Conservation (phyloP, 1,139 yeast species). For the Williopsis jadinii region DNA sequence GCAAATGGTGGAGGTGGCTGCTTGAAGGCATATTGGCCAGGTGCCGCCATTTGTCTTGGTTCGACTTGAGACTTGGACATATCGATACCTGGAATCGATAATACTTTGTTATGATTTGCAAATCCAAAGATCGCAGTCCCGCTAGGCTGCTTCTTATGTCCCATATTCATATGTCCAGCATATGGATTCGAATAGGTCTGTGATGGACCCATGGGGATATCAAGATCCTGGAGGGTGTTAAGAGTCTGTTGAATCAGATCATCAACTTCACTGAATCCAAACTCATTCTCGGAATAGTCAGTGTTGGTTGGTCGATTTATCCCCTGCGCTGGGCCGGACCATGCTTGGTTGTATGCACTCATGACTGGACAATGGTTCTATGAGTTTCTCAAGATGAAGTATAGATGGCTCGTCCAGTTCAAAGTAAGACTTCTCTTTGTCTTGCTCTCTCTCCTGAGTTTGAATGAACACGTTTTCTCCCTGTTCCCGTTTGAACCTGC, state of each 20-base stretch:
- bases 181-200: constrained; percentile 5
- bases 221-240: constrained; percentile 20
- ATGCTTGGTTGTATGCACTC: constrained; percentile 6
- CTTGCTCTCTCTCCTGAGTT: too few relatives aligned
- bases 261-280: constrained; percentile 17
- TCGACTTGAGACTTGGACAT: constrained; percentile 9
- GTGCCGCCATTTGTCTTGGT: constrained; percentile 13
- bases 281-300: constrained; percentile 5
- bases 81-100: constrained; percentile 22
- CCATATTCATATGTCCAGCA: constrained; percentile 3
- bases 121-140: constrained; percentile 65
- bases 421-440: too few relatives aligned
- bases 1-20: constrained; percentile 6
- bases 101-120: constrained; percentile 44
- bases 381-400: too few relatives aligned
- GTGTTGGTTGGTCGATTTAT: background rate
- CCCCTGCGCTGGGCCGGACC: constrained; percentile 1
- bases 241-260: constrained; percentile 20
- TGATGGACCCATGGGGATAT: constrained; percentile 20
- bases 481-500: too few relatives aligned
- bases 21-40: too few relatives aligned
- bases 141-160: constrained; percentile 34
- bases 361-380: background rate
- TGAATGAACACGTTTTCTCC: too few relatives aligned
- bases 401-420: too few relatives aligned